phyloP scores from a whole-genome alignment of 164 flowering plant species.

The Liquidambar formosana region DNA sequence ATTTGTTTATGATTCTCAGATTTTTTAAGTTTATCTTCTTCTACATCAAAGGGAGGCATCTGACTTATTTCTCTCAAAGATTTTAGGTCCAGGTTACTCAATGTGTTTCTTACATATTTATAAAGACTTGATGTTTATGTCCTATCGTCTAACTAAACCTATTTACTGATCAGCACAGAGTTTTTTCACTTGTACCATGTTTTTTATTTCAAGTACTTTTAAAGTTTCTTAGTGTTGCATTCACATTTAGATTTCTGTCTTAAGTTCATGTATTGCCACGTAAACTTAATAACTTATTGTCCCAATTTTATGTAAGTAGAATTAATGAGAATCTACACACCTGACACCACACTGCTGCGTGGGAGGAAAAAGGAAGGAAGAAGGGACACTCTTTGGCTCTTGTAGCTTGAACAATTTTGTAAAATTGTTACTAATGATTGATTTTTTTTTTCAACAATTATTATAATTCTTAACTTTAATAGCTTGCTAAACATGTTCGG shows the following conservation, averaged over 20 bases:
- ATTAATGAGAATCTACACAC: not conserved
- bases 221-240: not conserved
- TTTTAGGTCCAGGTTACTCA: too few species aligned
- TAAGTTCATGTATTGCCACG: not conserved
- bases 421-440: not conserved
- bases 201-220: not conserved
- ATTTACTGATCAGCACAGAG: not conserved
- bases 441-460: not conserved
- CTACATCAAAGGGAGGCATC: not conserved
- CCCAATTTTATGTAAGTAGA: not conserved
- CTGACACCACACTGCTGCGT: not conserved
- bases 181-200: not conserved
- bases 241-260: not conserved
- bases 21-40: not conserved
- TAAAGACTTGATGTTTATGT: not conserved
- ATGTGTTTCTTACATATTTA: too few species aligned
- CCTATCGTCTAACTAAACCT: not conserved
- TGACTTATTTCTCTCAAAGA: not conserved
- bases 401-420: not conserved
- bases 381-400: not conserved
- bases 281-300: not conserved
- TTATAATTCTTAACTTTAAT: not conserved
- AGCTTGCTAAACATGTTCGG: slow-evolving; percentile 3
- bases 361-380: not conserved
- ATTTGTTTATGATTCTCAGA: not conserved